Conservation (phyloP, 306 rosid genomes). For the Nissolia schottii region DNA sequence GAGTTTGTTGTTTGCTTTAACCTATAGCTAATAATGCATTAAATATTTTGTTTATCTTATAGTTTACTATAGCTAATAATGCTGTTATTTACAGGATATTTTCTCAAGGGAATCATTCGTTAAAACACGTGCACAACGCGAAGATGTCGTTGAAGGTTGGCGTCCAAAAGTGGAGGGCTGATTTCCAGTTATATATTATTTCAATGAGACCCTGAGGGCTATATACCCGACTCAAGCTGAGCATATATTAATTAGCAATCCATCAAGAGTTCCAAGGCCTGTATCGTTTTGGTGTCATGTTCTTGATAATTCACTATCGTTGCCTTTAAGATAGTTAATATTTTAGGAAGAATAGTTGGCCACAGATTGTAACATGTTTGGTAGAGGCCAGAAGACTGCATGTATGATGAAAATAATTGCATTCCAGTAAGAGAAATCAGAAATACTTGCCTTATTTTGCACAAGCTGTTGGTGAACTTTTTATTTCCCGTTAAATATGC, state of each 20-base stretch:
- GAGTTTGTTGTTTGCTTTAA: neutral
- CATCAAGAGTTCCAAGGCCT: neutral
- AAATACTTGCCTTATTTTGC: neutral
- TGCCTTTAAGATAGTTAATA: neutral
- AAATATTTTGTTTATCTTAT: neutral
- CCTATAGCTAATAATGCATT: neutral
- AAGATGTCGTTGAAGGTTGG: conserved; percentile 95
- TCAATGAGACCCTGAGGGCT: neutral
- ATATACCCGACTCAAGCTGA: neutral
- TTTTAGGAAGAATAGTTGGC: conserved; percentile 16
- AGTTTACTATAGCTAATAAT: conserved; percentile 18
- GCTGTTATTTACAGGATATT: conserved; percentile 47
- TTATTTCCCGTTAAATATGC: neutral
- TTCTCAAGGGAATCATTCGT: conserved; percentile 78
- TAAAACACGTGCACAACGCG: conserved; percentile 63
- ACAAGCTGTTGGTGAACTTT: neutral
- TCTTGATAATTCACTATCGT: neutral
- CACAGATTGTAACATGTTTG: conserved; percentile 14
- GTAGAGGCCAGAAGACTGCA: neutral
- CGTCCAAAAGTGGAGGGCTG: conserved; percentile 82
- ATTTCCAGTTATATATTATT: conserved; percentile 6
- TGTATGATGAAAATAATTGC: conserved; percentile 7
- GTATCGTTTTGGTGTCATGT: conserved; percentile 7
- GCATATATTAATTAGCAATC: neutral
- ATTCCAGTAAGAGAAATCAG: neutral